These are phyloP conservation scores for Capsella bursapastoris DNA, from an alignment of 345 rosid genomes.

Conservation along the genomic window DNA sequence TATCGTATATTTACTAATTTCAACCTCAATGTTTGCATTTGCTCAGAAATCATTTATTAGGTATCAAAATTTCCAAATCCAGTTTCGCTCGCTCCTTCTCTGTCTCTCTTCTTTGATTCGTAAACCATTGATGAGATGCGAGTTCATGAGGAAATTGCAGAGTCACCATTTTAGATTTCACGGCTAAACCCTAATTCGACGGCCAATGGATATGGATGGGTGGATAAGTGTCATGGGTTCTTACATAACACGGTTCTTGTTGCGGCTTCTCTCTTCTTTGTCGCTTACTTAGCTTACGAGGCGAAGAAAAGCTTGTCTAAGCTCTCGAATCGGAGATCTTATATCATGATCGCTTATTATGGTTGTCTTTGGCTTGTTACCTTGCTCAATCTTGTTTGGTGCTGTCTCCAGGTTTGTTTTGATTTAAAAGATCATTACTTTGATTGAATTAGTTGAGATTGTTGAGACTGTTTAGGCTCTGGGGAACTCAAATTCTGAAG, in stretches of 20 bases:
- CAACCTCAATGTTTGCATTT: neutral
- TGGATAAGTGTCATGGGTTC: slow-evolving; percentile 80
- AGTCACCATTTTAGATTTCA: slow-evolving; percentile 45
- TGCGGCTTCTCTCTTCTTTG: slow-evolving; percentile 61
- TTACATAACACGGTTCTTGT: slow-evolving; percentile 68
- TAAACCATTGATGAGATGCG: slow-evolving; percentile 39
- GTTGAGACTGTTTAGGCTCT: neutral
- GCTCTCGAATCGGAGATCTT: slow-evolving; percentile 78
- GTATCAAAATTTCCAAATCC: slow-evolving; percentile 9
- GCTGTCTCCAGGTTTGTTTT: slow-evolving; percentile 69
- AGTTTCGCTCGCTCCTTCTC: neutral
- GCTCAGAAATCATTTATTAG: neutral
- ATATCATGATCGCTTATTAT: slow-evolving; percentile 83
- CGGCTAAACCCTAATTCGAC: slow-evolving; percentile 49
- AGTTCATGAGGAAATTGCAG: slow-evolving; percentile 34
- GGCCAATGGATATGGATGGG: slow-evolving; percentile 50
- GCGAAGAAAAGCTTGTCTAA: slow-evolving; percentile 71
- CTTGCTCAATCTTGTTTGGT: slow-evolving; percentile 92
- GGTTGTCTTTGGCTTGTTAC: slow-evolving; percentile 86
- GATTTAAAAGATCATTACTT: neutral
- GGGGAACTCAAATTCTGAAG: neutral
- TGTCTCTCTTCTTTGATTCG: neutral
- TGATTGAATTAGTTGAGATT: neutral
- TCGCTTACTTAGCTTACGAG: slow-evolving; percentile 68
- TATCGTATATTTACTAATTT: neutral